These are phyloP conservation scores for Vicia villosa DNA, from an alignment of 306 rosid species.

Conservation along the genomic window DNA sequence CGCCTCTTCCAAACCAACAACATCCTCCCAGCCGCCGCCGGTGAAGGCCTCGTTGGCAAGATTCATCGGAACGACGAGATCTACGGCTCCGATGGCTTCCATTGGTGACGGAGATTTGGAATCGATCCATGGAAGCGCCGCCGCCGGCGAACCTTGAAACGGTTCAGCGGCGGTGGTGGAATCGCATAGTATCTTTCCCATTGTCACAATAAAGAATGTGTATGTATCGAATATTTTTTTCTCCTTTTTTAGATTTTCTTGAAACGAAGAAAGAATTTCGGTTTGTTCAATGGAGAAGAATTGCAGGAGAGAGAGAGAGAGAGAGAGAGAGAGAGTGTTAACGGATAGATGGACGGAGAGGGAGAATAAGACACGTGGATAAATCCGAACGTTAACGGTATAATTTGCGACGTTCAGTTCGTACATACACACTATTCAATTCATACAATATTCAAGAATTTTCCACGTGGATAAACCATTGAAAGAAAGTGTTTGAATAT, in stretches of 20 bases:
- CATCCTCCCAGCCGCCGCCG: constrained; percentile 77
- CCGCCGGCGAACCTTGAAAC: constrained; percentile 62
- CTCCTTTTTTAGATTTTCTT: background rate
- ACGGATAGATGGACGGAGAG: constrained; percentile 77
- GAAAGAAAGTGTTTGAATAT: no score
- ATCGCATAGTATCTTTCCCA: constrained; percentile 92
- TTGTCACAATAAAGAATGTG: constrained; percentile 36
- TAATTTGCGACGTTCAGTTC: background rate
- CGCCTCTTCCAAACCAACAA: constrained; percentile 82
- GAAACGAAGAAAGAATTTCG: background rate
- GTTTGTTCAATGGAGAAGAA: constrained; percentile 52
- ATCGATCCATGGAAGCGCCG: constrained; percentile 69
- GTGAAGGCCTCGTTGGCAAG: background rate
- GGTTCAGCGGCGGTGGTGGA: constrained; percentile 80
- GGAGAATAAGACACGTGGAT: constrained; percentile 74
- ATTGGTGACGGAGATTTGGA: constrained; percentile 48
- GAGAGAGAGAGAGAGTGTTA: constrained; percentile 58
- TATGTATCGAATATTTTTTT: background rate
- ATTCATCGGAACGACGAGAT: constrained; percentile 57
- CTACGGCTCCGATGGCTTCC: constrained; percentile 53
- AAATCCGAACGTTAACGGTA: constrained; percentile 42
- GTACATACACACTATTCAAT: no score
- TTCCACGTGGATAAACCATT: no score
- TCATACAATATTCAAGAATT: background rate
- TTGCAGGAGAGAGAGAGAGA: constrained; percentile 51